Evolutionary conservation across 257 asterid genomes (phyloP).

Genomic region (Gardenia jasminoides): DNA sequence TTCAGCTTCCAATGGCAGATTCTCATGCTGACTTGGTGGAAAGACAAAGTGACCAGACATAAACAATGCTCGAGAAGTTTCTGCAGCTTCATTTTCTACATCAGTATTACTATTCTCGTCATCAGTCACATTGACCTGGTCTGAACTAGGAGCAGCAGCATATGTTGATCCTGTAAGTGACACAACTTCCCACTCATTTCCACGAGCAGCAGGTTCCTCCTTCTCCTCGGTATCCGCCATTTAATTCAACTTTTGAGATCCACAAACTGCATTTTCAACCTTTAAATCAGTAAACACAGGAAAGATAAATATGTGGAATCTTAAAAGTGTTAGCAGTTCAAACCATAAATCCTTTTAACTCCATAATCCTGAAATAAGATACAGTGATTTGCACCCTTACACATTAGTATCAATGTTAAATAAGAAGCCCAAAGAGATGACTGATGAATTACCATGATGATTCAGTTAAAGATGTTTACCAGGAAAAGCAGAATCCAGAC

Average conservation of each 20-base stretch:
- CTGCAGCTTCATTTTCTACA: conserved; percentile 43
- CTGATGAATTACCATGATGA: neutral
- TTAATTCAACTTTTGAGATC: neutral
- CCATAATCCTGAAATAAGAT: neutral
- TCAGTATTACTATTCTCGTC: conserved; percentile 30
- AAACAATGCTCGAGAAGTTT: conserved; percentile 61
- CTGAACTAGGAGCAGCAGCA: conserved; percentile 71
- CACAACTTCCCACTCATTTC: conserved; percentile 92
- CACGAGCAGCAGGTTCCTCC: conserved; percentile 53
- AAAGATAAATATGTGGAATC: neutral
- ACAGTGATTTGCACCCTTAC: neutral
- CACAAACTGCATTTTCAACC: conserved; percentile 7
- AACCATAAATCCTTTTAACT: neutral
- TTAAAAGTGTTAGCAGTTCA: neutral
- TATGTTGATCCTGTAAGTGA: conserved; percentile 77
- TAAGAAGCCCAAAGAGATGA: neutral
- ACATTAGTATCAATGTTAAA: neutral
- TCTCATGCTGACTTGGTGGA: conserved; percentile 67
- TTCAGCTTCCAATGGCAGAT: conserved; percentile 37
- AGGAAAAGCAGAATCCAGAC: neutral
- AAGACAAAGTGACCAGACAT: conserved; percentile 74
- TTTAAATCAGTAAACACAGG: neutral
- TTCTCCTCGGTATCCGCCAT: conserved; percentile 61
- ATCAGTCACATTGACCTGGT: conserved; percentile 32
- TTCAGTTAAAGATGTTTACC: neutral